Evolutionary conservation across 2,329 filamentous ascomycete genomes (phyloP).

Genomic region (Hymenoscyphus salicellus): DNA sequence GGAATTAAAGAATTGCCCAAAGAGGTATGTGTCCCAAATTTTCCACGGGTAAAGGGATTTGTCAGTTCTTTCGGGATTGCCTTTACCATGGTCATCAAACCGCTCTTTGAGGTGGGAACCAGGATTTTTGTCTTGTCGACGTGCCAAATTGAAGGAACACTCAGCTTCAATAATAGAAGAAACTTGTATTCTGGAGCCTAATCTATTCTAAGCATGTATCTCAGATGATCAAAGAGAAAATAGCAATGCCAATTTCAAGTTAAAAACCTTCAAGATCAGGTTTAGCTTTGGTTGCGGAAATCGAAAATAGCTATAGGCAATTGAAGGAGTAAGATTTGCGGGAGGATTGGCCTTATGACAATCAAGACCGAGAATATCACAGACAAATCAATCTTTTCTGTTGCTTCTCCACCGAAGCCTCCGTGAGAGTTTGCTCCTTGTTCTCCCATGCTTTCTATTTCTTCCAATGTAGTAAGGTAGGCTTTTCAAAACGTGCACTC

Average conservation of each 20-base stretch:
- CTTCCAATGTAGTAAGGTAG: too few relatives aligned
- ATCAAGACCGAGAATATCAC: background rate
- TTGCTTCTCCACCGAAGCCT: background rate
- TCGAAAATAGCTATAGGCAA: background rate
- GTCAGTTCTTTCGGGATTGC: too few relatives aligned
- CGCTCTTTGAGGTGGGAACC: too few relatives aligned
- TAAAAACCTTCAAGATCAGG: background rate
- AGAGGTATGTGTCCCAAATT: too few relatives aligned
- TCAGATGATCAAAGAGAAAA: background rate
- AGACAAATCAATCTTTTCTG: background rate
- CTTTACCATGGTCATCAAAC: too few relatives aligned
- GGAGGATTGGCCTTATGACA: background rate
- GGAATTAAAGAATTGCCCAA: too few relatives aligned
- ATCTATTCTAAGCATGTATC: background rate
- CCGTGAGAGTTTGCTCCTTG: background rate
- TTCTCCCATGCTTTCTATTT: too few relatives aligned
- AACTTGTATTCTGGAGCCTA: background rate
- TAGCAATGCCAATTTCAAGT: background rate
- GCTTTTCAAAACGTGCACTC: too few relatives aligned
- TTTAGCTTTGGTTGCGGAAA: background rate
- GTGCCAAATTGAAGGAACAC: background rate
- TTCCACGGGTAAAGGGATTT: too few relatives aligned
- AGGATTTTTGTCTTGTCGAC: too few relatives aligned
- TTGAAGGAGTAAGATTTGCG: background rate
- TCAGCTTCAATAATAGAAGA: background rate